These are phyloP conservation scores for Fusarium beomiforme DNA, from an alignment of 2,329 filamentous ascomycete genomes.

Conservation along the genomic window DNA sequence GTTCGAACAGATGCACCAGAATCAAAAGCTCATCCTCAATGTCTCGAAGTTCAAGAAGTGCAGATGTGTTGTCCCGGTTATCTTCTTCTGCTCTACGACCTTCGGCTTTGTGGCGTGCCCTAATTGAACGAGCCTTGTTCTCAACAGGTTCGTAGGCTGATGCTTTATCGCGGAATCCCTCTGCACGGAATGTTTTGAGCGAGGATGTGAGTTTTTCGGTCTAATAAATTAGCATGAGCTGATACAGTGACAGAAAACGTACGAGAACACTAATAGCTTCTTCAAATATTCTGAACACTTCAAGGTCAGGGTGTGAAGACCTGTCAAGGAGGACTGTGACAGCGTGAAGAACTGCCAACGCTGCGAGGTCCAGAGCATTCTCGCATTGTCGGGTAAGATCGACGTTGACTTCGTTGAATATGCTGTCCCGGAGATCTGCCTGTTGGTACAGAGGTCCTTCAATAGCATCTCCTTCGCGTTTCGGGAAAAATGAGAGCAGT, in stretches of 20 bases:
- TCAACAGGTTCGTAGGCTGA: constrained; percentile 53
- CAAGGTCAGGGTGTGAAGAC: constrained; percentile 68
- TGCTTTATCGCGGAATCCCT: constrained; percentile 61
- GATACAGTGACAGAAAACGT: neutral
- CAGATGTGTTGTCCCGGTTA: constrained; percentile 71
- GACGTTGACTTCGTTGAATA: constrained; percentile 73
- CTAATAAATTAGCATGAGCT: constrained; percentile 44
- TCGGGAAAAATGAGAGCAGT: constrained; percentile 64
- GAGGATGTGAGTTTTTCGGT: constrained; percentile 71
- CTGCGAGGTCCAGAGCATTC: constrained; percentile 69
- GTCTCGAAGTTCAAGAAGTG: constrained; percentile 69
- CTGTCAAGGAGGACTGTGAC: constrained; percentile 70
- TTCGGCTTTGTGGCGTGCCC: constrained; percentile 52
- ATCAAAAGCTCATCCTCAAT: constrained; percentile 72
- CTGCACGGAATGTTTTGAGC: constrained; percentile 69
- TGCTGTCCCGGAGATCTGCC: constrained; percentile 69
- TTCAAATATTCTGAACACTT: constrained; percentile 73
- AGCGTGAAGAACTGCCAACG: constrained; percentile 69
- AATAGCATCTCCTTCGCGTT: constrained; percentile 62
- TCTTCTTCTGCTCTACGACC: constrained; percentile 61
- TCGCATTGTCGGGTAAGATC: constrained; percentile 71
- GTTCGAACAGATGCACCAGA: constrained; percentile 65
- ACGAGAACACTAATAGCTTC: constrained; percentile 72
- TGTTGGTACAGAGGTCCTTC: constrained; percentile 67
- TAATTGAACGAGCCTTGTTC: constrained; percentile 52